phyloP scores from a whole-genome alignment of 2,329 filamentous ascomycete genomes.

The Diaporthe helianthi region DNA sequence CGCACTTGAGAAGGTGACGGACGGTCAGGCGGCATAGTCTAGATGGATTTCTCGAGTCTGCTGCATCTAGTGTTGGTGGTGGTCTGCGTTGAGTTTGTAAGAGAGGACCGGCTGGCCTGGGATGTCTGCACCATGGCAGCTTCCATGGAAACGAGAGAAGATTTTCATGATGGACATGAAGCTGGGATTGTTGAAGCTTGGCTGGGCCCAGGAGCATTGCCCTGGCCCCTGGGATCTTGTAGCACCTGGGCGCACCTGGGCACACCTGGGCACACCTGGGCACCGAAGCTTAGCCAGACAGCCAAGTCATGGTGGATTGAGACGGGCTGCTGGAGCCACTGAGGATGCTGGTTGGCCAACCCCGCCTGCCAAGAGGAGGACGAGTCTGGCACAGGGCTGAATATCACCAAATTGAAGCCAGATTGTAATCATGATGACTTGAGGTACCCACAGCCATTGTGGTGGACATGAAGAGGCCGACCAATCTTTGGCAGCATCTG shows the following conservation, averaged over 20 bases:
- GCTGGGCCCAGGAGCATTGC: neutral
- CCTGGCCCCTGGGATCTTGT: neutral
- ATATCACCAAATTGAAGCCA: neutral
- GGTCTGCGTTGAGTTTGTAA: neutral
- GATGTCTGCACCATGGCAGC: neutral
- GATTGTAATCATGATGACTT: neutral
- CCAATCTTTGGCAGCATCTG: neutral
- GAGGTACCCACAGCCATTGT: neutral
- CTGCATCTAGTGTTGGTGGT: neutral
- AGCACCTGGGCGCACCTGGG: constrained; percentile 7
- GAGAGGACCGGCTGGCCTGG: neutral
- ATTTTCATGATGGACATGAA: neutral
- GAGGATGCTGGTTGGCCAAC: neutral
- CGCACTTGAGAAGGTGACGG: neutral
- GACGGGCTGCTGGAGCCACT: neutral
- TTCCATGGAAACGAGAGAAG: neutral
- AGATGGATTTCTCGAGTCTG: neutral
- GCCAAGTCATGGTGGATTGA: constrained; percentile 3
- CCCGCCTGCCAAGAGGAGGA: constrained; percentile 3
- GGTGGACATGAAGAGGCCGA: neutral
- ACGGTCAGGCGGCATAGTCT: neutral
- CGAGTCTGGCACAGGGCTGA: neutral
- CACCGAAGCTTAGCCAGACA: constrained; percentile 21
- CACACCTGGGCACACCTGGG: neutral
- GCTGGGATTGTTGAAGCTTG: constrained; percentile 8